Evolutionary conservation across 768 basidiomycete species (phyloP).

Genomic region (Panaeolus papilionaceus): DNA sequence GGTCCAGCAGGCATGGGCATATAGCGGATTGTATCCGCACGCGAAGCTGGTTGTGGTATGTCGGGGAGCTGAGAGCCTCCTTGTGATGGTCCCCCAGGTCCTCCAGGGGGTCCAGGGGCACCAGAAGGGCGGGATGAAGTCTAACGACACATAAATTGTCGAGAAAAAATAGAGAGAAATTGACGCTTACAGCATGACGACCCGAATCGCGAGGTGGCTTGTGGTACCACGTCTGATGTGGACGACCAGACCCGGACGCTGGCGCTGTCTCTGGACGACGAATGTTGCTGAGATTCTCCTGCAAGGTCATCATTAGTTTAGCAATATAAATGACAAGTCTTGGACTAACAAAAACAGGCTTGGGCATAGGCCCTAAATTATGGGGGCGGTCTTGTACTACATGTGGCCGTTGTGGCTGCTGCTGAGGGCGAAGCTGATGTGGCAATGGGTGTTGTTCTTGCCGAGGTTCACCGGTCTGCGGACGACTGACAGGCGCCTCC

Average conservation of each 20-base stretch:
- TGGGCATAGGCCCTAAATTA: neutral
- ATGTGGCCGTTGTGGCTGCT: conserved; percentile 11
- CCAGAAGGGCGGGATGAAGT: neutral
- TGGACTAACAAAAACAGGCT: neutral
- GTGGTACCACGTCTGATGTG: neutral
- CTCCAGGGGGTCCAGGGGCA: neutral
- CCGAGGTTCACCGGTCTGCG: neutral
- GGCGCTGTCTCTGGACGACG: neutral
- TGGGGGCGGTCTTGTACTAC: neutral
- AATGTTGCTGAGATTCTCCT: neutral
- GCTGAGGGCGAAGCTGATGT: conserved; percentile 1
- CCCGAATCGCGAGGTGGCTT: neutral
- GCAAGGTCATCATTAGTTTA: neutral
- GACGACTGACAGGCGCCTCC: neutral
- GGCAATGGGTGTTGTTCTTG: neutral
- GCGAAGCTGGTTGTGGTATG: neutral
- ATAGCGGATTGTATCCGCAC: conserved; percentile 32
- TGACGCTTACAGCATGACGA: conserved; percentile 2
- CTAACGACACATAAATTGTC: neutral
- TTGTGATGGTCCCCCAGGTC: neutral
- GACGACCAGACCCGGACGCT: neutral
- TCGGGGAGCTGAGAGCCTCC: conserved; percentile 3
- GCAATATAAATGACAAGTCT: neutral
- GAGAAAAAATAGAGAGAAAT: neutral
- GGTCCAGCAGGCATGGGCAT: conserved; percentile 58